Conservation (phyloP, 164 flowering plant genomes). For the Liquidambar formosana region DNA sequence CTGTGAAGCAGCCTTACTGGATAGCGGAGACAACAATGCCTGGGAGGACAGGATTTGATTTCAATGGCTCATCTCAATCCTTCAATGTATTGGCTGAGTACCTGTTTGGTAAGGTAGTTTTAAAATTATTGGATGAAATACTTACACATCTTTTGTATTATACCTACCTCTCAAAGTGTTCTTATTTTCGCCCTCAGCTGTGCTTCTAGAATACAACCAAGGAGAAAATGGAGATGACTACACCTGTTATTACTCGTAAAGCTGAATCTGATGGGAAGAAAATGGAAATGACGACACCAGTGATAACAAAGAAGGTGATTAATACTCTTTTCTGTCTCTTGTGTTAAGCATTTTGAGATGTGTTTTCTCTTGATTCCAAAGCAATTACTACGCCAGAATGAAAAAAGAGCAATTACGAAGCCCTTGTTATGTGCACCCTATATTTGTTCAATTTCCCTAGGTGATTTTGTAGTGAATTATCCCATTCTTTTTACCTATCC, state of each 20-base stretch:
- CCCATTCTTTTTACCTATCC: background rate
- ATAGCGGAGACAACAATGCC: slow-evolving; percentile 91
- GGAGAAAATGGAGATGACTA: slow-evolving; percentile 93
- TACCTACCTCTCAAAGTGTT: background rate
- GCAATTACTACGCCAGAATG: no score
- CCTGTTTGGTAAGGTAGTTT: slow-evolving; percentile 89
- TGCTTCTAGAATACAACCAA: slow-evolving; percentile 51
- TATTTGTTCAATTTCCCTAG: background rate
- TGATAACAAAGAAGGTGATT: slow-evolving; percentile 70
- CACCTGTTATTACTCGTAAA: slow-evolving; percentile 76
- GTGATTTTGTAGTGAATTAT: background rate
- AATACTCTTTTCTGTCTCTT: background rate
- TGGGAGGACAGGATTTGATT: slow-evolving; percentile 80
- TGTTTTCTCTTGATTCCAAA: background rate
- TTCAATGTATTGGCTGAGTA: slow-evolving; percentile 91
- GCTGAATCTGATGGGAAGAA: slow-evolving; percentile 61
- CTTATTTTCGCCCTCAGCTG: slow-evolving; percentile 7
- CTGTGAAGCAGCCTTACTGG: slow-evolving; percentile 63
- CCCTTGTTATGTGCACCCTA: background rate
- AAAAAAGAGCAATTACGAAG: background rate
- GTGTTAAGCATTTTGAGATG: background rate
- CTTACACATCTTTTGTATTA: background rate
- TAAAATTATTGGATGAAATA: background rate
- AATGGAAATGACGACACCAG: slow-evolving; percentile 97
- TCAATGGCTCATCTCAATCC: slow-evolving; percentile 73